These are phyloP conservation scores for Lactarius tabidus DNA, from an alignment of 768 basidiomycete genomes.

Conservation along the genomic window DNA sequence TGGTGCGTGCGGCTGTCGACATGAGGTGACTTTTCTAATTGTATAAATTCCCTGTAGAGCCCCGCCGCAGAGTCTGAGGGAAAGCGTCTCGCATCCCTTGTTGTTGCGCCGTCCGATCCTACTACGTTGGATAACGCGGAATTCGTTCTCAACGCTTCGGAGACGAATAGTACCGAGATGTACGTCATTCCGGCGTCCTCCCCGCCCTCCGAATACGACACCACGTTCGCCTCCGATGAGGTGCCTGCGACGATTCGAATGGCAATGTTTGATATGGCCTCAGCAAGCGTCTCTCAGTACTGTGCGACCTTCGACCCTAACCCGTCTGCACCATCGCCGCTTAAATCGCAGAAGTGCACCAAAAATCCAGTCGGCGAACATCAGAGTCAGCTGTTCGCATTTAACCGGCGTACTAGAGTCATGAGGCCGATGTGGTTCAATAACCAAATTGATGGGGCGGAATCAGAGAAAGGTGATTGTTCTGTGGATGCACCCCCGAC, in stretches of 20 bases:
- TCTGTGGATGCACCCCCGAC: constrained; percentile 21
- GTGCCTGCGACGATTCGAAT: constrained; percentile 43
- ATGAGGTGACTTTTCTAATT: constrained; percentile 9
- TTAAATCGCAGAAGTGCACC: constrained; percentile 47
- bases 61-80: constrained; percentile 34
- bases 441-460: constrained; percentile 31
- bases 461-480: constrained; percentile 18
- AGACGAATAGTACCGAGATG: constrained; percentile 30
- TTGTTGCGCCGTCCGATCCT: constrained; percentile 31
- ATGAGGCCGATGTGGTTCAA: constrained; percentile 52
- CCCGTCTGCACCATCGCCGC: constrained; percentile 44
- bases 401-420: constrained; percentile 43
- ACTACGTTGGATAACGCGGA: constrained; percentile 3
- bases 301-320: constrained; percentile 62
- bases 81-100: constrained; percentile 40
- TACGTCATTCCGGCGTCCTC: constrained; percentile 27
- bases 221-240: constrained; percentile 21
- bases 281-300: constrained; percentile 38
- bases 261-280: constrained; percentile 39
- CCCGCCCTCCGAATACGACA: constrained; percentile 7
- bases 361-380: constrained; percentile 28
- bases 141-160: constrained; percentile 35
- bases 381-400: constrained; percentile 58
- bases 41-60: constrained; percentile 30
- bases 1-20: constrained; percentile 36